Evolutionary conservation across 2,329 filamentous ascomycete species (phyloP).

Genomic region (Alternaria viburni): DNA sequence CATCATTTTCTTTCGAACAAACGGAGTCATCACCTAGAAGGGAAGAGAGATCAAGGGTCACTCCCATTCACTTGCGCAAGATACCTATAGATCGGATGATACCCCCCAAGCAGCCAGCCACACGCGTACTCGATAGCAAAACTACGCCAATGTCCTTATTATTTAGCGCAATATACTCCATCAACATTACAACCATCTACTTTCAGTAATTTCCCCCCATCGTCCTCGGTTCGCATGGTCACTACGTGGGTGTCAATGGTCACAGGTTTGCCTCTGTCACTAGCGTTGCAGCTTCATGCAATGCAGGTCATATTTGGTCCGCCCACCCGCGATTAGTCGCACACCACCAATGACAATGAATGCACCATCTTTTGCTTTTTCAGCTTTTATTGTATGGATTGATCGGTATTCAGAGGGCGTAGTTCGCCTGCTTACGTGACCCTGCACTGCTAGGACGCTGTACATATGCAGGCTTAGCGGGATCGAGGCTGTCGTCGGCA

Average conservation of each 20-base stretch:
- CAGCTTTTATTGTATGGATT: not conserved
- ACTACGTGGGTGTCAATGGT: not conserved
- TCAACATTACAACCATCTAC: not conserved
- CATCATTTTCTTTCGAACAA: not conserved
- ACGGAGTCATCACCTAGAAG: not conserved
- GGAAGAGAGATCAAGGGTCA: not conserved
- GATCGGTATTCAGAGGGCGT: not conserved
- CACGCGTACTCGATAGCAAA: not conserved
- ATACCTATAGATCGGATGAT: slow-evolving; percentile 20
- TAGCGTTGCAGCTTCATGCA: slow-evolving; percentile 1
- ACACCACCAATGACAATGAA: not conserved
- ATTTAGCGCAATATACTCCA: not conserved
- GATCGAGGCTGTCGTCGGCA: not conserved
- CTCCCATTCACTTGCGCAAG: slow-evolving; percentile 4
- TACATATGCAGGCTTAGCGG: not conserved
- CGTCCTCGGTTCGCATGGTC: not conserved
- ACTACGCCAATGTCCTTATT: not conserved
- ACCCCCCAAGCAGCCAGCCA: slow-evolving; percentile 6
- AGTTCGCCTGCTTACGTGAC: not conserved
- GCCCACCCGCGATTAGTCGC: not conserved
- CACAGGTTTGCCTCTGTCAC: not conserved
- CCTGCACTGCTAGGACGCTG: not conserved
- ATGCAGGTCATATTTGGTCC: slow-evolving; percentile 2
- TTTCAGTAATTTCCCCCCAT: not conserved
- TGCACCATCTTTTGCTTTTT: not conserved